Percentiles rank a stretch among this genome's conserved stretches.
Evolutionary conservation across 1,139 yeast species (phyloP).

Genomic region (Sugiyamaella xylanicola): DNA sequence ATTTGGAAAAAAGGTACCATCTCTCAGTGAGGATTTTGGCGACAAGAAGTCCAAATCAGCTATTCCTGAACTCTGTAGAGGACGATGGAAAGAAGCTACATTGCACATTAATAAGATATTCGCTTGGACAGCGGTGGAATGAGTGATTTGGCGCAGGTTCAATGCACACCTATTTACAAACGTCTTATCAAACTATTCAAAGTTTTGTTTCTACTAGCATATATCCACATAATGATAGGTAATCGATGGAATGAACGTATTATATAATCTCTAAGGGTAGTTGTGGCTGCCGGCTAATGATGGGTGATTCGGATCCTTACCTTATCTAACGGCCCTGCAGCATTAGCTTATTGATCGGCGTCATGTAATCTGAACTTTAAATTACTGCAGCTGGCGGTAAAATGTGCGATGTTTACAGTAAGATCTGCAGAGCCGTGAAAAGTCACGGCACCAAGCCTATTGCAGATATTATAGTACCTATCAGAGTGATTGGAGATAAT

Average conservation of each 20-base stretch:
- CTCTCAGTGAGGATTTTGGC: slow-evolving; percentile 10
- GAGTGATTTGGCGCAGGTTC: too few species aligned
- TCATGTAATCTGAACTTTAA: background rate
- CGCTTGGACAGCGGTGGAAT: background rate
- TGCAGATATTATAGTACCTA: background rate
- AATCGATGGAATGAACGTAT: too few species aligned
- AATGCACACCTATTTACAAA: too few species aligned
- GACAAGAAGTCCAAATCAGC: background rate
- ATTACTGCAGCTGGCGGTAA: background rate
- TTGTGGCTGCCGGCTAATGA: too few species aligned
- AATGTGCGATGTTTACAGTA: background rate
- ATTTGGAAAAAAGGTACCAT: slow-evolving; percentile 10
- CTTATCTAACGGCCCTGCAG: background rate
- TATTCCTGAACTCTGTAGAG: background rate
- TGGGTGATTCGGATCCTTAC: background rate
- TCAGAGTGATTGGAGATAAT: slow-evolving; percentile 1
- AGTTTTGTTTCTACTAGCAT: too few species aligned
- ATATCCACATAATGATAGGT: too few species aligned
- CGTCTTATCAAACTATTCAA: too few species aligned
- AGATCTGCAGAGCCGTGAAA: slow-evolving; percentile 5
- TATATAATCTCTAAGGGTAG: too few species aligned
- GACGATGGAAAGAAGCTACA: slow-evolving; percentile 13
- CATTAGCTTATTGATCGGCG: slow-evolving; percentile 3
- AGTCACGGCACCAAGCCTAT: slow-evolving; percentile 2
- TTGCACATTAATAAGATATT: slow-evolving; percentile 10